Base-by-base conservation (phyloP, 345 rosid genomes). In the Rhodamnia rubescens region DNA sequence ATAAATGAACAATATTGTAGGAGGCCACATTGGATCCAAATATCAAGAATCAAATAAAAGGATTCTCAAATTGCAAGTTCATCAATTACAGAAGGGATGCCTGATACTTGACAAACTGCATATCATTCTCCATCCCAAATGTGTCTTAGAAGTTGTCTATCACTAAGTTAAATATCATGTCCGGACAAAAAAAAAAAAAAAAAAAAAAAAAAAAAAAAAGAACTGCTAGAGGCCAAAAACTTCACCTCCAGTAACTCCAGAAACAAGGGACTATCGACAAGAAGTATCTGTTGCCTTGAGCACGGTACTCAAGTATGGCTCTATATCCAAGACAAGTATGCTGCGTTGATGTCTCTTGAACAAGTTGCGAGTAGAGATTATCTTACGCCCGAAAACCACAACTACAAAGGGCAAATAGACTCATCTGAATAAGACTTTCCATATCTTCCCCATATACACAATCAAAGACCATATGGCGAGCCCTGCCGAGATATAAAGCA, bases 401-500 rank as follows among this genome's bases (percentile, higher is more conserved):
- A 7, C 49, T 14, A 61, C 27, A 10, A 24, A 1, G 64, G 80
- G n/a, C 29, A 32, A 29, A 29, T 59, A 52, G 80, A 52, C 52
- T 64, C 93, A 95, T 91, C 95, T 93, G 83, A 94, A 88, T 87
- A 97, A 85, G 80, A 94, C 96, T 91, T 91, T 91, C 88, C 92
- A 90, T 88, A 97, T 96, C 90, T 95, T 96, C 90, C 93, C 90
- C 96, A 94, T 92, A 85, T 97, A 97, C 85, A 97, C 96, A 64
- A 89, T 91, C 86, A 97, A 90, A 81, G 99, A 97, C 98, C 98
- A 96, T 55, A 96, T 81, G 42, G 99, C 93, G 80, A 97, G 94
- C 87, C 98, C 96, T 12, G 99, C 98, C 3, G 99, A 97, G 85
- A 95, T 89, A 89, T 97, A 94, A 57, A 97, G 98, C 93, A 97